Base-by-base conservation (phyloP, 306 rosid genomes). In the Sophora flavescens region DNA sequence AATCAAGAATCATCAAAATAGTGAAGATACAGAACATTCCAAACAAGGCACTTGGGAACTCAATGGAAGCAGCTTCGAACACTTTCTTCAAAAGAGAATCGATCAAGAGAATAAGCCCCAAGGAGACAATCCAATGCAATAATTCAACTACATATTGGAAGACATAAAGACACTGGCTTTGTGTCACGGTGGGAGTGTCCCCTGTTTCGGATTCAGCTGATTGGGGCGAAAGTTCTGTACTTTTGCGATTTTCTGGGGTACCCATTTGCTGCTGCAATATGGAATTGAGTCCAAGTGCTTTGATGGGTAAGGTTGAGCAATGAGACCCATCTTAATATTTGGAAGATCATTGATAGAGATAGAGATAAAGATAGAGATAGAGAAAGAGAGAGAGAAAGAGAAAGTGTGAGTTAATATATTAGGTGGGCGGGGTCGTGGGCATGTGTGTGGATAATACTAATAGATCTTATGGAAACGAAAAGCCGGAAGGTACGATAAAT, bases 11-110 rank as follows among this genome's bases (percentile, higher is more conserved):
- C 17, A 83, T 16, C 14, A 92, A 80, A 80, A 84, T 66, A 4
- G 88, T 70, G 82, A 90, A 92, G 58, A 90, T 92, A 85, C 93
- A 92, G 63, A 92, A 92, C 97, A 92, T 90, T 66, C 96, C 96
- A 47, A 90, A 92, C 81, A 92, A 67, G 1, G 97, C 92, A 79
- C 97, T 90, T 0, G 97, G 93, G 81, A 92, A 92, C 87, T 81
- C 87, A 75, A 92, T 87, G 4, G 92, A 79, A 76, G 93, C 97
- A 3, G 87, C 84, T 58, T 54, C 84, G 59, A 92, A 92, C 9
- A 82, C 85, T 72, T 59, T 60, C 54, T 88, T 92, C 88, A 87
- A 84, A 35, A 82, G 3, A 1, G 84, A 65, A 32, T 92, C 97
- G 39, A 61, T 62, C 15, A 86, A 86, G 11, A 92, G 80, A 63